Base-by-base conservation (phyloP, 768 basidiomycete genomes). In the Leucocoprinus sp. region DNA sequence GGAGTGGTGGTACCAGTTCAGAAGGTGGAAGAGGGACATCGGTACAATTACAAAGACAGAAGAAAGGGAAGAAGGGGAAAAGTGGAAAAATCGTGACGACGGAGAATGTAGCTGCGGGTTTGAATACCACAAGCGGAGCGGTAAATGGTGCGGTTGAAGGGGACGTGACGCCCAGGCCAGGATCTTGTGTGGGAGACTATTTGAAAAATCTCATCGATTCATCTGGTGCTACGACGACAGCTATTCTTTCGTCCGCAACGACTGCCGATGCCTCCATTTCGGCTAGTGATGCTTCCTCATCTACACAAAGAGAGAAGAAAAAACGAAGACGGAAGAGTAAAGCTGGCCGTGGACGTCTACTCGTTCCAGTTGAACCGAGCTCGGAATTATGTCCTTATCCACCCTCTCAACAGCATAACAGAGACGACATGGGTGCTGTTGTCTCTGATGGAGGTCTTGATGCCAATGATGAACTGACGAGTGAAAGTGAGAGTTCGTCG, bases 381-480 rank as follows among this genome's bases (percentile, higher is more conserved):
- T 78, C 81, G 6, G 78, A 82, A 26, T 65, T 85, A 12, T 86
- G 83, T 84, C 82, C 84, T 3, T 82, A 83, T 54, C 72, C 76
- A 0, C 76, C 71, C 29, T 63, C 64, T 3, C 68, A 69, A 8
- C 62, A 68, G 37, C 63, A 69, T 45, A 68, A 69, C 14, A 14
- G n/a, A n/a, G n/a, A n/a, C n/a, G n/a, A n/a, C n/a, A n/a, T n/a
- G n/a, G n/a, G n/a, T n/a, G n/a, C n/a, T n/a, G n/a, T n/a, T n/a
- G n/a, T n/a, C n/a, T n/a, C n/a, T n/a, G n/a, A n/a, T n/a, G n/a
- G n/a, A n/a, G n/a, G n/a, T n/a, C n/a, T 14, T n/a, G 31, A 5
- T 14, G 31, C 31, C n/a, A n/a, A 12, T n/a, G 11, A 31, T 31
- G 31, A 27, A 8, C 9, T 31, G 31, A 14, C 27, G 31, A 31